Evolutionary conservation across 257 asterid species (phyloP).

Genomic region (Nicotiana sylvestris): DNA sequence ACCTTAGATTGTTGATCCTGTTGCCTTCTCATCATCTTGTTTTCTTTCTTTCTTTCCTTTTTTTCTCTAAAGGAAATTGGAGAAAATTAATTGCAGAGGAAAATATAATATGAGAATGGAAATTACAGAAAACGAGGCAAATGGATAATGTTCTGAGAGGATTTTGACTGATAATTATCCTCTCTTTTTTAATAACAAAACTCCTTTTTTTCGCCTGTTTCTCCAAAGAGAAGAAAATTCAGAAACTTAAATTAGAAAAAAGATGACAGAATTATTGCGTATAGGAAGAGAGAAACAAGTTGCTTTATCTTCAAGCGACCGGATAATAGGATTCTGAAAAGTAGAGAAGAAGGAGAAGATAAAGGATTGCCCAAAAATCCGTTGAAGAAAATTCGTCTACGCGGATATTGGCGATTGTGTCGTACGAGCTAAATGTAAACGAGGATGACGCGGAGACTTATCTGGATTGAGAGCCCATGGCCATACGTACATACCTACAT

Average conservation of each 20-base stretch:
- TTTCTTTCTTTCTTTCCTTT: no score
- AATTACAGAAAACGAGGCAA: constrained; percentile 43
- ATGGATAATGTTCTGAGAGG: constrained; percentile 34
- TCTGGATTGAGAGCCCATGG: not conserved
- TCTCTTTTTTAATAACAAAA: not conserved
- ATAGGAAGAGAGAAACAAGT: not conserved
- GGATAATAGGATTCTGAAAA: not conserved
- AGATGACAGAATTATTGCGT: not conserved
- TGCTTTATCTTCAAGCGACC: not conserved
- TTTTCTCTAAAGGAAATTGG: no score
- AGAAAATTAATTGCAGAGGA: not conserved
- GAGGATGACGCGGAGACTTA: not conserved
- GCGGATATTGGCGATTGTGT: not conserved
- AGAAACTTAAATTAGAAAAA: not conserved
- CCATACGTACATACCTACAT: not conserved
- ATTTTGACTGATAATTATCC: not conserved
- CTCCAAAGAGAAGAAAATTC: not conserved
- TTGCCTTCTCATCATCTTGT: constrained; percentile 31
- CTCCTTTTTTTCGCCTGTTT: not conserved
- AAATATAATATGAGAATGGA: not conserved
- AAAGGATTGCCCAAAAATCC: not conserved
- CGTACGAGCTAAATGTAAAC: not conserved
- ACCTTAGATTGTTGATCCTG: constrained; percentile 32
- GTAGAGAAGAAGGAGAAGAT: not conserved
- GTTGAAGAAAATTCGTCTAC: not conserved